Base-by-base conservation (phyloP, 78 protist genomes). In the Anaeramoeba flamelloides region DNA sequence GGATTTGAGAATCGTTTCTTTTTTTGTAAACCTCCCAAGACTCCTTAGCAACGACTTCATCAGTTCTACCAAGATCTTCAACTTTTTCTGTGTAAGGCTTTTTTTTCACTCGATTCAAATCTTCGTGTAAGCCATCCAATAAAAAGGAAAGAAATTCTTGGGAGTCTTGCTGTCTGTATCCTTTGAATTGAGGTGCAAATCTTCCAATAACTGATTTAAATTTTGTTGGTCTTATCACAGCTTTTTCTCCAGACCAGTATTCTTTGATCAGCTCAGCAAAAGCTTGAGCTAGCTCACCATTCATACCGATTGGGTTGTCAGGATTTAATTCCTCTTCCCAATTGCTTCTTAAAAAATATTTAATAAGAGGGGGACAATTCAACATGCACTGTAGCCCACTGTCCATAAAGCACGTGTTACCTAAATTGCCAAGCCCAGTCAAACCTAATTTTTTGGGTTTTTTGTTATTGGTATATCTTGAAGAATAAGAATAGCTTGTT, bases 281-380 rank as follows among this genome's bases (percentile, higher is more conserved):
- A 8, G 64, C 82, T 0, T 1, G 2, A 0, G 90, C 95, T 3
- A 91, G 33, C 36, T 41, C 81, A 75, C 95, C 95, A 34, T 79
- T 3, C 31, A 40, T 32, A 3, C 95, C 93, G 39, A 91, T 41
- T 38, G 92, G 90, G 34, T 91, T 91, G 36, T 30, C 33, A 22
- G n/a, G 36, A 77, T 91, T 91, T 38, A 91, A 12, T 39, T 90
- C 91, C 2, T 31, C n/a, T n/a, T n/a, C n/a, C n/a, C n/a, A n/a
- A n/a, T n/a, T n/a, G n/a, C n/a, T n/a, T n/a, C n/a, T n/a, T n/a
- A n/a, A n/a, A n/a, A n/a, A n/a, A n/a, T n/a, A n/a, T n/a, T n/a
- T n/a, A n/a, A n/a, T n/a, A n/a, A n/a, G n/a, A n/a, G n/a, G n/a
- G n/a, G n/a, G n/a, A n/a, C n/a, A n/a, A n/a, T n/a, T n/a, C n/a